Evolutionary conservation across 1,284 basidiomycete genomes (phyloP), one percentile per base, ranked within the genome.

Genomic region (Heterobasidion parviporum): DNA sequence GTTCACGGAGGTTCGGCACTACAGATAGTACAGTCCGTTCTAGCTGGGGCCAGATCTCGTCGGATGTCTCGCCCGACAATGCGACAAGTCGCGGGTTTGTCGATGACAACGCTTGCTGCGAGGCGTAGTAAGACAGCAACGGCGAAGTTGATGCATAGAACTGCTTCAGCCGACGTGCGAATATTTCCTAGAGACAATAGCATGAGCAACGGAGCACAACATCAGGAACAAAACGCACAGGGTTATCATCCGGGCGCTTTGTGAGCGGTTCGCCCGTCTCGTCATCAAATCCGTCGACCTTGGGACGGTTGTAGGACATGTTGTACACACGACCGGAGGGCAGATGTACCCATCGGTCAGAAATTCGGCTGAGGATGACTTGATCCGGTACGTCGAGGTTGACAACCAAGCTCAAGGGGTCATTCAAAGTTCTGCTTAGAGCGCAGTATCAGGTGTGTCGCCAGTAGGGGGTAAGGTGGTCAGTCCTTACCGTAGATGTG

Each of bases 301-400:
- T 89, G 15, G 97, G 97, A 20, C 84, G 89, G 70, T 96, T 98
- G 73, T 91, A 94, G 14, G 87, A 83, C 65, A 87, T 80, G 70
- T 96, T 97, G 77, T 99, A 99, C 14, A 98, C 89, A 18, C 97
- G 81, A 5, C 97, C 97, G 0, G 92, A 95, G 1, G 92, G 84
- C 2, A 92, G 78, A 69, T 99, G 96, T 5, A 98, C 85, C 92
- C 92, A 98, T 54, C 95, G 88, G 63, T 94, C 92, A 41, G 90
- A 85, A 66, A 98, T 98, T 46, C 96, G 85, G 56, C 84, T 79
- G 56, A 98, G 78, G 67, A 99, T 97, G 54, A 96, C 82, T 47
- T 88, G 77, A 67, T 98, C 94, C 0, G 94, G 85, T 12, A 99
- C 94, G 63, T 95, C 88, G 48, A 99, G 78, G 69, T 97, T 94